A percentile compares a stretch with the other conserved stretches of the same genome.
Evolutionary conservation across 2,329 filamentous ascomycete species (phyloP).

Genomic region (Colletotrichum eleusines): DNA sequence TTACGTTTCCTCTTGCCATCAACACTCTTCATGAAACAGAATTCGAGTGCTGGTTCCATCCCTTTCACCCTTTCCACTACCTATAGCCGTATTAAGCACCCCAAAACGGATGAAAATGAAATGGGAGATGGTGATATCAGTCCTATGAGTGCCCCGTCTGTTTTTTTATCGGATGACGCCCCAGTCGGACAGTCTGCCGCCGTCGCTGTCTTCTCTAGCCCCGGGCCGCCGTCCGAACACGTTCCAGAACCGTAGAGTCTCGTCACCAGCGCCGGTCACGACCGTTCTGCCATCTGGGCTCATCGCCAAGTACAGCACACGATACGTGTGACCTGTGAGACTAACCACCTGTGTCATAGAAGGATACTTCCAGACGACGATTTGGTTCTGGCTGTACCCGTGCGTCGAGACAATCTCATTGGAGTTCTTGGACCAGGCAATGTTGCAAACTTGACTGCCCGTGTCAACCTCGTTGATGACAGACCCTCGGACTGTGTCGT

Average conservation of each 20-base stretch:
- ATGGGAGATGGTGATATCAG: constrained; percentile 18
- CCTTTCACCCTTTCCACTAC: not conserved
- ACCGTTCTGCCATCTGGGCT: constrained; percentile 94
- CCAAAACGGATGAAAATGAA: constrained; percentile 3
- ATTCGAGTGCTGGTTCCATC: constrained; percentile 21
- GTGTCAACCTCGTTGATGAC: constrained; percentile 92
- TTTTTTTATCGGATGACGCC: constrained; percentile 77
- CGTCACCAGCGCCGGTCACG: constrained; percentile 95
- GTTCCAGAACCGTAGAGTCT: constrained; percentile 97
- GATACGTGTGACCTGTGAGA: constrained; percentile 95
- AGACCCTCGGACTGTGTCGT: constrained; percentile 89
- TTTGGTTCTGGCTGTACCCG: constrained; percentile 97
- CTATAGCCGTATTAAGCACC: constrained; percentile 11
- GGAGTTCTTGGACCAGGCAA: constrained; percentile 97
- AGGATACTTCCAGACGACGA: constrained; percentile 99
- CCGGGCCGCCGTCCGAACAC: constrained; percentile 88
- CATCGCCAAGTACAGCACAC: constrained; percentile 96
- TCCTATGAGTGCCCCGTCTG: not conserved
- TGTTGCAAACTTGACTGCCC: constrained; percentile 97
- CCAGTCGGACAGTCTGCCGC: constrained; percentile 79
- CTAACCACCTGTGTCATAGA: constrained; percentile 97
- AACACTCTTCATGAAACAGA: constrained; percentile 21
- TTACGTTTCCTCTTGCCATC: constrained; percentile 21
- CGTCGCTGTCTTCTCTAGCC: constrained; percentile 75
- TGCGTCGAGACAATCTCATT: constrained; percentile 98